These are phyloP conservation scores for Hippophae tibetana DNA, from an alignment of 306 rosid genomes.

Conservation along the genomic window DNA sequence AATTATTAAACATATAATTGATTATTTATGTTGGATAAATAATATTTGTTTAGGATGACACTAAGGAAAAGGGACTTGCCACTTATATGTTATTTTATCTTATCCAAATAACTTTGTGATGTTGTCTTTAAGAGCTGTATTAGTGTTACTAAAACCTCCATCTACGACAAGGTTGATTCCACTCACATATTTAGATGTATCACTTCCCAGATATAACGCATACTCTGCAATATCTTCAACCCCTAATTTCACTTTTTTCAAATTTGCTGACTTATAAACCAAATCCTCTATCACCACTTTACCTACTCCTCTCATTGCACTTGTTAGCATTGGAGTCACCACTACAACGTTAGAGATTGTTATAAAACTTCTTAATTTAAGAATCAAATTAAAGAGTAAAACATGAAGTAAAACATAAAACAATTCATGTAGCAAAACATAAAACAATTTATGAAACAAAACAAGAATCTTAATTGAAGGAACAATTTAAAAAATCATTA, in stretches of 20 bases:
- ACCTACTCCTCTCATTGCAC: conserved; percentile 20
- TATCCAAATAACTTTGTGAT: background rate
- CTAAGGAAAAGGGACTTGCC: accelerated
- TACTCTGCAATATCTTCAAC: conserved; percentile 18
- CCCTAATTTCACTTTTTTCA: conserved; percentile 15
- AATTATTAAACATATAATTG: no score
- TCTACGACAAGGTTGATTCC: background rate
- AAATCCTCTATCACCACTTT: conserved; percentile 13
- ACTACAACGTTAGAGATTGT: no score
- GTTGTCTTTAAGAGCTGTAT: background rate
- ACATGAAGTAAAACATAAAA: no score
- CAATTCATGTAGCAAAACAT: no score
- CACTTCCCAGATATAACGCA: conserved; percentile 19
- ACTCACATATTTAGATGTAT: conserved; percentile 11
- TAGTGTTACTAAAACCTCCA: background rate
- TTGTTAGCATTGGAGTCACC: conserved; percentile 30
- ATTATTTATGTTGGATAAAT: no score
- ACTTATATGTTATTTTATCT: no score
- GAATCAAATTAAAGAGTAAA: no score
- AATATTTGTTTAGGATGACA: no score
- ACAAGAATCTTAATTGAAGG: no score
- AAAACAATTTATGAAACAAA: no score
- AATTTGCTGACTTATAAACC: conserved; percentile 1
- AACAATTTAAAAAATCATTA: no score
- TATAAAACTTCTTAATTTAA: no score